Conservation (phyloP, 257 asterid species). For the Phtheirospermum japonicum region DNA sequence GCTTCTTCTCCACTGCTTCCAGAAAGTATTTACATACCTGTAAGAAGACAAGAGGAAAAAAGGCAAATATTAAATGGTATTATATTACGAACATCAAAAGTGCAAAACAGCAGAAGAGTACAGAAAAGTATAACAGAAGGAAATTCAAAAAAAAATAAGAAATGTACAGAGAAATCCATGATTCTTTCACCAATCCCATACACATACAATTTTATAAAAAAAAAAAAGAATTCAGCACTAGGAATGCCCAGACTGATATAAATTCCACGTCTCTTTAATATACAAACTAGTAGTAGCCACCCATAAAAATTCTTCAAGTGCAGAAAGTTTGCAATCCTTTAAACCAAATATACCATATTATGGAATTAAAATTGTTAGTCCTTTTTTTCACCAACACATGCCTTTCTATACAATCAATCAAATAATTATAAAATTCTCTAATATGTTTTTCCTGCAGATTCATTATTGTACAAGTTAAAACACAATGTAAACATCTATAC, state of each 20-base stretch:
- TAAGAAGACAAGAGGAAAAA: constrained; percentile 20
- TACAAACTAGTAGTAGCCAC: not conserved
- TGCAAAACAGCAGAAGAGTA: not conserved
- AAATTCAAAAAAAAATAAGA: not conserved
- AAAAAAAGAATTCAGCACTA: not conserved
- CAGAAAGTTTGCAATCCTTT: not conserved
- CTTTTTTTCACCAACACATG: constrained; percentile 16
- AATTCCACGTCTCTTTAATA: constrained; percentile 12
- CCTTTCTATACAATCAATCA: not conserved
- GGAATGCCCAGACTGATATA: not conserved
- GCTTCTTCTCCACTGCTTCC: constrained; percentile 99
- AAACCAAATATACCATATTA: not conserved
- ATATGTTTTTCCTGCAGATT: constrained; percentile 2
- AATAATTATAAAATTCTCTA: not conserved
- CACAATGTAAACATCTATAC: not conserved
- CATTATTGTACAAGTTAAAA: constrained; percentile 9
- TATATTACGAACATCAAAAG: constrained; percentile 7
- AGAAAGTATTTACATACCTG: constrained; percentile 87
- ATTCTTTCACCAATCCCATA: constrained; percentile 1
- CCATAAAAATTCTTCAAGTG: not conserved
- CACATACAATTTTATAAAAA: constrained; percentile 9
- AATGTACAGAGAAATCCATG: not conserved
- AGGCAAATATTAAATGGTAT: not conserved
- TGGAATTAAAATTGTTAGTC: not conserved
- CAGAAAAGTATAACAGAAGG: constrained; percentile 1